Percentiles rank a stretch among this genome's conserved stretches.
phyloP scores from a whole-genome alignment of 1,139 yeast genomes.

The Zygosaccharomyces pseudobailii region DNA sequence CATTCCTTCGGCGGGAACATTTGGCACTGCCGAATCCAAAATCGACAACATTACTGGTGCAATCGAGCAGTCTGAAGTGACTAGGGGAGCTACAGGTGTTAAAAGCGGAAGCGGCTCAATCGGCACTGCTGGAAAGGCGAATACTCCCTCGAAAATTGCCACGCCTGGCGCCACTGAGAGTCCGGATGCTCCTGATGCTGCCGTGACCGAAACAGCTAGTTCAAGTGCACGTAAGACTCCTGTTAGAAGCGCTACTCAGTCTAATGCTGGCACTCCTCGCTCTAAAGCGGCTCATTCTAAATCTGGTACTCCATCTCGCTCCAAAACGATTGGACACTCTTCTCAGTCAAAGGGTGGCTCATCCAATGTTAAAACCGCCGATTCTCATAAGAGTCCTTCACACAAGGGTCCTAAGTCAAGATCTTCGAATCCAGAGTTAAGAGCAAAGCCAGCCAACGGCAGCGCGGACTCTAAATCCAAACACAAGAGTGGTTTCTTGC shows the following conservation, averaged over 20 bases:
- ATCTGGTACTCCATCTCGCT: slow-evolving; percentile 6
- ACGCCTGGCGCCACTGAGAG: neutral
- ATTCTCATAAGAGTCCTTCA: neutral
- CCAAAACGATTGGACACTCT: slow-evolving; percentile 4
- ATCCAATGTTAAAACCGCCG: neutral
- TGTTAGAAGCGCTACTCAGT: neutral
- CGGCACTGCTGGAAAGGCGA: no score
- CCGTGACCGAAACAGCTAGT: neutral
- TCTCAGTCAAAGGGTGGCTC: neutral
- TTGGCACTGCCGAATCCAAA: slow-evolving; percentile 2
- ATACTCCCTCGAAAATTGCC: no score
- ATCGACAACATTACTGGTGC: neutral
- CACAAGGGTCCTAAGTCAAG: neutral
- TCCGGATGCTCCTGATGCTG: neutral
- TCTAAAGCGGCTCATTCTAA: neutral
- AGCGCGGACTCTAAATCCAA: slow-evolving; percentile 9
- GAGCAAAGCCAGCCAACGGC: slow-evolving; percentile 1
- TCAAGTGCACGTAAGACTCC: neutral
- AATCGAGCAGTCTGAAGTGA: neutral
- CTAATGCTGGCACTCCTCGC: neutral
- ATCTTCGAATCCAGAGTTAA: slow-evolving; percentile 5
- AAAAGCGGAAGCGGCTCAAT: neutral
- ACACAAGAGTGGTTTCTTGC: slow-evolving; percentile 18
- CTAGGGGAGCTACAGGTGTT: neutral
- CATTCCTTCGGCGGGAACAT: slow-evolving; percentile 8